Evolutionary conservation across 1,139 yeast genomes (phyloP).

Genomic region (Diutina mesorugosa): DNA sequence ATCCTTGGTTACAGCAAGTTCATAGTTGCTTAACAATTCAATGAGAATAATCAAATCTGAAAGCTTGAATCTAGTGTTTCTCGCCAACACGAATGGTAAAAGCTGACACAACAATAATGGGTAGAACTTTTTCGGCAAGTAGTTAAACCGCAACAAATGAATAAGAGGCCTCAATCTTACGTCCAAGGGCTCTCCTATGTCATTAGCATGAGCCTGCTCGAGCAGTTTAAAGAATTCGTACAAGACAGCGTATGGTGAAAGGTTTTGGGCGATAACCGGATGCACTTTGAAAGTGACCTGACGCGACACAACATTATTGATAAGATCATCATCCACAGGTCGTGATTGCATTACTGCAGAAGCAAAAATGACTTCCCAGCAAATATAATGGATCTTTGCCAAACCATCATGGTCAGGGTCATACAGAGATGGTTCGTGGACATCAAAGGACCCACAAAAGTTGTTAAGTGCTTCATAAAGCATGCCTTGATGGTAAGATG

Average conservation of each 20-base stretch:
- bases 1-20: conserved; percentile 13
- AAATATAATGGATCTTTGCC: conserved; percentile 24
- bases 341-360: conserved; percentile 41
- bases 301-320: conserved; percentile 38
- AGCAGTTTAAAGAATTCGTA: conserved; percentile 30
- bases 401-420: conserved; percentile 17
- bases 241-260: conserved; percentile 64
- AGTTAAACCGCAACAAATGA: conserved; percentile 48
- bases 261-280: conserved; percentile 50
- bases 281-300: conserved; percentile 28
- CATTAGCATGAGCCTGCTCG: conserved; percentile 10
- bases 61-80: conserved; percentile 17
- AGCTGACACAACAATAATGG: conserved; percentile 39
- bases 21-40: conserved; percentile 36
- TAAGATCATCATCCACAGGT: conserved; percentile 40
- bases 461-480: conserved; percentile 55
- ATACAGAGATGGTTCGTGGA: conserved; percentile 2
- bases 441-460: conserved; percentile 51
- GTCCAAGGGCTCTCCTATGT: conserved; percentile 5
- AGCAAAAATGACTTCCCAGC: conserved; percentile 43
- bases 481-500: conserved; percentile 30
- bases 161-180: conserved; percentile 26
- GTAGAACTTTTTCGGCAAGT: conserved; percentile 47
- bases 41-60: conserved; percentile 36
- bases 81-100: conserved; percentile 26